phyloP scores from a whole-genome alignment of 208 protist genomes.

The Trypanosoma boissoni region DNA sequence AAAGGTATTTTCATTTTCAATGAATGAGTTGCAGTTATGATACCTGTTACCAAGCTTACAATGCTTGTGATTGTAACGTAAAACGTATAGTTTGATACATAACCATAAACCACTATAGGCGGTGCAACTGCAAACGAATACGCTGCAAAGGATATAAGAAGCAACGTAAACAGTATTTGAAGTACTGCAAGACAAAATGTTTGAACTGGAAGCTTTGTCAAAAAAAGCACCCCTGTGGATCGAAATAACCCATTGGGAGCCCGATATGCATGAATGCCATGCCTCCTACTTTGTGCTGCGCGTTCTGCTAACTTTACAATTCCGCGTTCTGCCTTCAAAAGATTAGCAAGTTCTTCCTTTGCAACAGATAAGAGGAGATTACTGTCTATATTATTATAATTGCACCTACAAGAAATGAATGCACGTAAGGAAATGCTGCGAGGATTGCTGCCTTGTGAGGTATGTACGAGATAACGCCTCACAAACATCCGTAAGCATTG shows the following conservation, averaged over 20 bases:
- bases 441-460: constrained; percentile 68
- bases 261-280: constrained; percentile 27
- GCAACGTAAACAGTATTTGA: constrained; percentile 36
- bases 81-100: constrained; percentile 32
- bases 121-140: constrained; percentile 25
- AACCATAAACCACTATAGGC: constrained; percentile 22
- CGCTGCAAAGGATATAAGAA: constrained; percentile 30
- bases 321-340: constrained; percentile 63
- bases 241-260: constrained; percentile 47
- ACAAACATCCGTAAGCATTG: constrained; percentile 86
- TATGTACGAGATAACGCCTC: constrained; percentile 78
- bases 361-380: constrained; percentile 48
- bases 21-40: constrained; percentile 42
- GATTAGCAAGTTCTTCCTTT: constrained; percentile 59
- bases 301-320: constrained; percentile 31
- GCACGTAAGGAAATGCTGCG: constrained; percentile 51
- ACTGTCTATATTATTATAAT: constrained; percentile 51
- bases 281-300: constrained; percentile 22
- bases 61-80: constrained; percentile 31
- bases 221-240: constrained; percentile 55
- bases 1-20: constrained; percentile 52
- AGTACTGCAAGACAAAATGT: constrained; percentile 60
- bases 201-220: constrained; percentile 58
- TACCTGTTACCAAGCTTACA: constrained; percentile 24
- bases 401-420: constrained; percentile 61